Conservation (phyloP, 495 filamentous ascomycete genomes). For the Aspergillus wentii region DNA sequence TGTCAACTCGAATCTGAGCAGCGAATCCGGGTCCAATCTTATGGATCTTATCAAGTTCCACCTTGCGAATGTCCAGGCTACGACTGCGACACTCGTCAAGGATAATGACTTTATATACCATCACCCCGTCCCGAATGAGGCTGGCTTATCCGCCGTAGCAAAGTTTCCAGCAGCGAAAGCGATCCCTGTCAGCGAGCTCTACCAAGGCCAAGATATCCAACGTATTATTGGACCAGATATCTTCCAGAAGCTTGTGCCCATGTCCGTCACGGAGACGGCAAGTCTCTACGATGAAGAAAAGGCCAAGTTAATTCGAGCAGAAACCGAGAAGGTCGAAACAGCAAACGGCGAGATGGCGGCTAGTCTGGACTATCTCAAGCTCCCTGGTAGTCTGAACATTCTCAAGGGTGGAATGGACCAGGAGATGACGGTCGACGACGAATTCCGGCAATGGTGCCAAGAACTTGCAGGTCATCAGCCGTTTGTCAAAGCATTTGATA, state of each 20-base stretch:
- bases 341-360: slow-evolving; percentile 95
- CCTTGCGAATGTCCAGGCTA: slow-evolving; percentile 72
- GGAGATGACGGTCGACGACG: slow-evolving; percentile 79
- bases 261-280: slow-evolving; percentile 93
- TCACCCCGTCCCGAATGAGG: slow-evolving; percentile 81
- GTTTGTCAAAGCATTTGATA: slow-evolving; percentile 69
- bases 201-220: slow-evolving; percentile 95
- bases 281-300: slow-evolving; percentile 99
- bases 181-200: slow-evolving; percentile 93
- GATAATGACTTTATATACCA: slow-evolving; percentile 99
- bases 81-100: slow-evolving; percentile 67
- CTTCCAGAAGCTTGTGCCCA: slow-evolving; percentile 93
- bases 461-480: slow-evolving; percentile 81
- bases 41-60: slow-evolving; percentile 80
- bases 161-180: slow-evolving; percentile 97
- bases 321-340: slow-evolving; percentile 85
- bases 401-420: slow-evolving; percentile 92
- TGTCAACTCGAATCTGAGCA: slow-evolving; percentile 73
- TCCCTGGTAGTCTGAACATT: slow-evolving; percentile 84
- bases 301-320: slow-evolving; percentile 88
- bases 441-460: slow-evolving; percentile 89
- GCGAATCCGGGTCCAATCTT: slow-evolving; percentile 71
- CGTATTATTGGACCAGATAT: slow-evolving; percentile 95
- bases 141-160: slow-evolving; percentile 70
- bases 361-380: slow-evolving; percentile 86